phyloP scores from a whole-genome alignment of 768 basidiomycete genomes.

The Pleurotus giganteus region DNA sequence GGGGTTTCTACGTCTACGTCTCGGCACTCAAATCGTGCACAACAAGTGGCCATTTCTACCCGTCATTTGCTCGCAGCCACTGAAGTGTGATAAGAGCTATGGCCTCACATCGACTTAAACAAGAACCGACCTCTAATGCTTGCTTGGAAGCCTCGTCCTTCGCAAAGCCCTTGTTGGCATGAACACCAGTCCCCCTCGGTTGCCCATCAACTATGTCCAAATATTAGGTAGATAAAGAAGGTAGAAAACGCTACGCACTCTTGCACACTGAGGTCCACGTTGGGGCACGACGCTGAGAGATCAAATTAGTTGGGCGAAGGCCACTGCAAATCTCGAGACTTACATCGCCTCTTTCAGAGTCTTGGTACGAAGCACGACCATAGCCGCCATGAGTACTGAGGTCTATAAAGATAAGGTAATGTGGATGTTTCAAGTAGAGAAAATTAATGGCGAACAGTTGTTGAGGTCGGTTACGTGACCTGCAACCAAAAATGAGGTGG shows the following conservation, averaged over 20 bases:
- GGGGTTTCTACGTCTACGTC: not conserved
- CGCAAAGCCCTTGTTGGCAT: conserved; percentile 40
- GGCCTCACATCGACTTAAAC: not conserved
- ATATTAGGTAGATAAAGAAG: not conserved
- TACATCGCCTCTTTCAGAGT: not conserved
- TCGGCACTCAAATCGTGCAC: not conserved
- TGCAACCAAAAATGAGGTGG: conserved; percentile 12
- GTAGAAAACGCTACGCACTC: conserved; percentile 33
- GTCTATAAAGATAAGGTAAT: not conserved
- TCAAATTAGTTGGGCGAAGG: too few relatives aligned
- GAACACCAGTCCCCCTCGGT: conserved; percentile 45
- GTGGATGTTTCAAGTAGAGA: not conserved
- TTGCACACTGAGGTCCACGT: conserved; percentile 58
- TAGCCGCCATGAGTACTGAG: conserved; percentile 9
- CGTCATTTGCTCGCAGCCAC: not conserved
- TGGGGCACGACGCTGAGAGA: conserved; percentile 8
- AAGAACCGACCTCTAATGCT: conserved; percentile 36
- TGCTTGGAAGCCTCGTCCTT: conserved; percentile 46
- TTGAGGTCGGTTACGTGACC: conserved; percentile 34
- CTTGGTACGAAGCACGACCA: not conserved
- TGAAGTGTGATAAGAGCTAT: not conserved
- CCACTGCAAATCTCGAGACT: not conserved
- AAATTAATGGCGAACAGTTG: conserved; percentile 39
- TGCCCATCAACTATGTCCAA: conserved; percentile 41
- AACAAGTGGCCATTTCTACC: not conserved